Percentiles rank a stretch among this genome's conserved stretches.
phyloP scores from a whole-genome alignment of 345 rosid species.

The Gossypium stocksii region DNA sequence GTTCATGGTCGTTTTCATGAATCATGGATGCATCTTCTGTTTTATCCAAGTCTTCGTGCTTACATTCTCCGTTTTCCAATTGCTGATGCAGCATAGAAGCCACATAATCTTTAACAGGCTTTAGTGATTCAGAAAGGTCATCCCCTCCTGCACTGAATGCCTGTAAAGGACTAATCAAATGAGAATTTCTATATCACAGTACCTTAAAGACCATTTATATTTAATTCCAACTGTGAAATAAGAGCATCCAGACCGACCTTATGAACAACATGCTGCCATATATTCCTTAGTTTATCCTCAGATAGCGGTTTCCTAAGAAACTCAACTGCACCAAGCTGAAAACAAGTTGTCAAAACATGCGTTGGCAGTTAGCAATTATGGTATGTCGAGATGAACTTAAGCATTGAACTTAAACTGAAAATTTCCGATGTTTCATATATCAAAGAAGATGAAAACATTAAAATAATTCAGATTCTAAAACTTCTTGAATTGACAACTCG shows the following conservation, averaged over 20 bases:
- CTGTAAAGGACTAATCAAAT: conserved; percentile 37
- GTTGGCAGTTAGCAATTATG: background rate
- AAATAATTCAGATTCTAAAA: background rate
- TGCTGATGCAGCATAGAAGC: conserved; percentile 52
- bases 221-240: conserved; percentile 1
- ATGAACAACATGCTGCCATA: conserved; percentile 99
- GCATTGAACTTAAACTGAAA: background rate
- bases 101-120: conserved; percentile 67
- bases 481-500: background rate
- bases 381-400: background rate
- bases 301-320: conserved; percentile 82
- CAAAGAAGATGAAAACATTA: background rate
- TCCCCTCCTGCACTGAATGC: conserved; percentile 66
- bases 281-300: conserved; percentile 73
- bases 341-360: conserved; percentile 27
- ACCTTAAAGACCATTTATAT: background rate
- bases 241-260: conserved; percentile 42
- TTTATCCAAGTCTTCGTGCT: conserved; percentile 22
- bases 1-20: conserved; percentile 32
- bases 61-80: conserved; percentile 28
- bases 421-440: background rate
- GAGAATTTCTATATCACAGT: conserved; percentile 13
- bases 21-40: conserved; percentile 26
- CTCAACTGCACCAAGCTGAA: conserved; percentile 96
- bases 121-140: conserved; percentile 47